Base-by-base conservation (phyloP, 139 green algal genomes). In the Picochlorum sp. region DNA sequence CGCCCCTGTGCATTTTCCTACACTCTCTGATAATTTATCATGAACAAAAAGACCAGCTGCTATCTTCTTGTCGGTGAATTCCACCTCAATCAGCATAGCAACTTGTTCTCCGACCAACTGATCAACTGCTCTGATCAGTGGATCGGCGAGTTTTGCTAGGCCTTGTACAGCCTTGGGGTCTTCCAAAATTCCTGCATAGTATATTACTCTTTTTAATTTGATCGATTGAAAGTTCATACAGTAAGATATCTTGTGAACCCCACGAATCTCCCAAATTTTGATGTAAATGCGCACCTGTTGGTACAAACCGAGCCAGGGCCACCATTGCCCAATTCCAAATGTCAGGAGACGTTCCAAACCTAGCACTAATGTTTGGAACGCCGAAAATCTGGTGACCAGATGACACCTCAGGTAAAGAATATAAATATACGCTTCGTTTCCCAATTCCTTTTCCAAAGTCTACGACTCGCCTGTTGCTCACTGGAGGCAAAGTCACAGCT, bases 281-380 rank as follows among this genome's bases (percentile, higher is more conserved):
- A 9, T n/a, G 45, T 33, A 50, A 59, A 51, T 67, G 32, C n/a
- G n/a, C n/a, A 69, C 68, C 43, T 37, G 65, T 72, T 1, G 87
- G 86, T 36, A 82, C 50, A 18, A 96, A 56, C 0, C 78, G 65
- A 0, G 86, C 88, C 6, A 89, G 70, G 4, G 82, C 57, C 70
- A 79, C 77, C 89, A 96, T 97, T 36, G 71, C 85, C 79, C 77
- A 91, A 67, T 98, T 98, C 86, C 88, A 98, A 24, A 83, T 43
- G 13, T 55, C 63, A 3, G 91, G 91, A 24, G 78, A 72, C 28
- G 90, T 99, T 41, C 84, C 90, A 61, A 99, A 98, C 26, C 91
- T 79, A 0, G 91, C 91, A 28, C 67, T 87, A n/a, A 96, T 79
- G 55, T 69, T 85, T 20, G 81, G 82, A 31, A 95, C 85, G 24